Evolutionary conservation across 257 asterid species (phyloP).

Genomic region (Nicotiana undulata): DNA sequence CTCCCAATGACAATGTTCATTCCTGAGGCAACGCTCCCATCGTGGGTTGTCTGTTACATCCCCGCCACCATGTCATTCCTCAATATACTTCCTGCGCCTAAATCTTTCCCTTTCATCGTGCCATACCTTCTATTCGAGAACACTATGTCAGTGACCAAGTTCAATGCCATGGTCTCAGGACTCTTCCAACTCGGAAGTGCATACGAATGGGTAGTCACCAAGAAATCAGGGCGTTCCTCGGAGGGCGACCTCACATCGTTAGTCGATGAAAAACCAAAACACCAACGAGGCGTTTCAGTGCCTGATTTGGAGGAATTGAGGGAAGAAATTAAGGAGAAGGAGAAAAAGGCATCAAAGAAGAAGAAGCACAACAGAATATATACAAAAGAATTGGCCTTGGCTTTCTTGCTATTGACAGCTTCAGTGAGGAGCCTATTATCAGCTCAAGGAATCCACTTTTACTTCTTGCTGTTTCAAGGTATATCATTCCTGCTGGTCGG

Average conservation of each 20-base stretch:
- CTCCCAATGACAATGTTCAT: conserved; percentile 93
- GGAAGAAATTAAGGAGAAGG: conserved; percentile 39
- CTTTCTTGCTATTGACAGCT: conserved; percentile 78
- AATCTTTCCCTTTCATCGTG: conserved; percentile 85
- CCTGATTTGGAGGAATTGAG: conserved; percentile 61
- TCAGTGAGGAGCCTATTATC: conserved; percentile 73
- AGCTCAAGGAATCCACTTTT: conserved; percentile 94
- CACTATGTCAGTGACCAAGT: conserved; percentile 96
- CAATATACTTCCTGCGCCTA: conserved; percentile 77
- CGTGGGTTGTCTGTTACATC: conserved; percentile 87
- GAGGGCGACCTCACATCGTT: conserved; percentile 61
- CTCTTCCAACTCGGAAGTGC: conserved; percentile 93
- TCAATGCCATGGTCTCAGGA: conserved; percentile 91
- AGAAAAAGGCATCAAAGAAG: conserved; percentile 29
- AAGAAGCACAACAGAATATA: conserved; percentile 83
- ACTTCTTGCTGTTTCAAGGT: conserved; percentile 91
- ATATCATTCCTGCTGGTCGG: conserved; percentile 86
- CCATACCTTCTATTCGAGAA: conserved; percentile 85
- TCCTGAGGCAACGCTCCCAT: conserved; percentile 83
- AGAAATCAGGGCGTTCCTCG: conserved; percentile 76
- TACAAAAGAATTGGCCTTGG: conserved; percentile 70
- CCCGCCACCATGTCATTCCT: conserved; percentile 80
- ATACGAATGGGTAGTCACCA: conserved; percentile 93
- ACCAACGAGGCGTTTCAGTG: conserved; percentile 56
- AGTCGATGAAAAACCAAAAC: conserved; percentile 38